Conservation (phyloP, 2,329 filamentous ascomycete genomes). For the Cadophora sp. region DNA sequence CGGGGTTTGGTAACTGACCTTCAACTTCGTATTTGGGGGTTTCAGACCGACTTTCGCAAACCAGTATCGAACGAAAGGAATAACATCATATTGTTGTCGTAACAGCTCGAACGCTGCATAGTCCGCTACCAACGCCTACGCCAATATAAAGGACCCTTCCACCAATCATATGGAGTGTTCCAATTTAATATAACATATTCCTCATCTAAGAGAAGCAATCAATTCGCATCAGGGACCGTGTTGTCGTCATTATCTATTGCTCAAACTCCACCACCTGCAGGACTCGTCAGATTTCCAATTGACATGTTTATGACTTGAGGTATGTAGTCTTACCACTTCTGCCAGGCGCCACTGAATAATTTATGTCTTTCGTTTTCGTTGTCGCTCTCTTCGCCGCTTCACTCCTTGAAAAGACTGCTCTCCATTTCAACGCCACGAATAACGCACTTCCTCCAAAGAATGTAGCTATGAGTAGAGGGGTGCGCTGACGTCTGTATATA, state of each 20-base stretch:
- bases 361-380: slow-evolving; percentile 32
- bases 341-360: slow-evolving; percentile 41
- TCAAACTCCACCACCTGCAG: slow-evolving; percentile 12
- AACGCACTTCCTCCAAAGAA: slow-evolving; percentile 39
- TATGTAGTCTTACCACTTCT: slow-evolving; percentile 39
- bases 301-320: background rate
- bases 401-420: slow-evolving; percentile 42
- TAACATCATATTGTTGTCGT: background rate
- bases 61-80: background rate
- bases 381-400: slow-evolving; percentile 43
- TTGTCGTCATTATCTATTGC: background rate
- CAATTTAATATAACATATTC: slow-evolving; percentile 10
- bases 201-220: background rate
- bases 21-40: background rate
- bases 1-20: background rate
- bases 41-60: background rate
- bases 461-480: slow-evolving; percentile 39
- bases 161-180: slow-evolving; percentile 13
- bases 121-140: slow-evolving; percentile 17
- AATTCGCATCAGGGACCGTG: background rate
- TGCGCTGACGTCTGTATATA: slow-evolving; percentile 35
- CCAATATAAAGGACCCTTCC: background rate
- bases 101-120: slow-evolving; percentile 19
- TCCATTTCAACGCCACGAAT: slow-evolving; percentile 44
- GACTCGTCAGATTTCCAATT: background rate